Evolutionary conservation across 106 monocot genomes (phyloP), one percentile per base, ranked within the genome.

Genomic region (Allium sativum): DNA sequence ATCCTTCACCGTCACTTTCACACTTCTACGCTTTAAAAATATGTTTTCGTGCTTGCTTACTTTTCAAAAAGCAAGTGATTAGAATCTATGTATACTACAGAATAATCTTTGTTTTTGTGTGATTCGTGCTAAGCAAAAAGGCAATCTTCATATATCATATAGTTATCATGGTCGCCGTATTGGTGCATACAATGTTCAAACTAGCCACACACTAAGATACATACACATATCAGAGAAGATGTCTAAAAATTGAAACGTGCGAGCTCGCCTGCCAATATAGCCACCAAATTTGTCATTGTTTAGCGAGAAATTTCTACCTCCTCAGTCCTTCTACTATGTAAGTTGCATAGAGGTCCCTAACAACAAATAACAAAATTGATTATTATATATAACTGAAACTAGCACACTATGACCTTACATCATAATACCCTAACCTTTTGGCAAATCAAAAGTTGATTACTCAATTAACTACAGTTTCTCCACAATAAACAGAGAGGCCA

Each of bases 301-400:
- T 40, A 43, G 17, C 3, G 11, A 18, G 18, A 14, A 60, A 44
- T 3, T 18, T 5, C 68, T 70, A 81, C 67, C 77, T 74, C 67
- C 85, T 69, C 69, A 85, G 61, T 61, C 74, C 69, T 69, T 85
- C 85, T 69, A 81, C 78, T 56, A 78, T 76, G 62, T 85, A 81
- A 19, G 77, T 69, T 8, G 81, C 85, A 72, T 85, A 78, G 16
- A 85, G 74, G 53, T 85, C 74, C 81, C 85, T 85, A 21, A 8
- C 69, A 64, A 65, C 18, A 52, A 18, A 43, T 12, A 42, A 41
- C 19, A 52, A 15, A 44, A 15, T 1, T 1, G 6, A 0, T 44
- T 21, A 44, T 15, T 5, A 58, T 18, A 59, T 4, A 18, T 17
- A 15, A 44, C 10, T 11, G 17, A 59, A 42, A 11, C 2, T 18